Percentiles rank a stretch among this genome's conserved stretches.
phyloP scores from a whole-genome alignment of 805 yeast species.

The Starmerella etchellsii region DNA sequence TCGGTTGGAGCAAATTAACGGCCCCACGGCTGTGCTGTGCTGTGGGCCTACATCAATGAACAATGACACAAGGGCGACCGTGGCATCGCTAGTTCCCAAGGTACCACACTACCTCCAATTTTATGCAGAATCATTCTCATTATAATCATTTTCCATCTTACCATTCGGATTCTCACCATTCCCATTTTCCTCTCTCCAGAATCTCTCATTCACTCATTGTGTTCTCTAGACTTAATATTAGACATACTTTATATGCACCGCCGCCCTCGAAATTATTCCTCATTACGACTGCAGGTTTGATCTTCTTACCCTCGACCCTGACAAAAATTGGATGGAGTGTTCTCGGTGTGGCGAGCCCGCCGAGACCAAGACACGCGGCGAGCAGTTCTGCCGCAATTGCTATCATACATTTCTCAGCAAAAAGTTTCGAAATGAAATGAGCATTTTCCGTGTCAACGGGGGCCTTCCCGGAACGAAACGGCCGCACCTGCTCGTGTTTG shows the following conservation, averaged over 20 bases:
- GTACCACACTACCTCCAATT: constrained; percentile 44
- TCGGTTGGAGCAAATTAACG: constrained; percentile 29
- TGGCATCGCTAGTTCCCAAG: constrained; percentile 32
- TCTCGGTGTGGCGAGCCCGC: constrained; percentile 10
- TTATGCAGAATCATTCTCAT: constrained; percentile 38
- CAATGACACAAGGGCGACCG: constrained; percentile 41
- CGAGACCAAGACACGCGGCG: constrained; percentile 35
- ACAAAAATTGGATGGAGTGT: constrained; percentile 13
- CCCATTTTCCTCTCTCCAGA: too few species aligned
- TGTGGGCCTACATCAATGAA: constrained; percentile 55
- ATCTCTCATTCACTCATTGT: too few species aligned
- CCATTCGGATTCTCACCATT: too few species aligned
- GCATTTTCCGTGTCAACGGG: constrained; percentile 59
- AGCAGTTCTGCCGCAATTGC: constrained; percentile 50
- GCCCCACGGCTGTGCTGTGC: constrained; percentile 39
- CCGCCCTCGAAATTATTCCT: too few species aligned
- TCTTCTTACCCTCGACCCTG: too few species aligned
- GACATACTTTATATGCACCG: too few species aligned
- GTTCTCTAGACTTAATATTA: too few species aligned
- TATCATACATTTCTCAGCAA: constrained; percentile 60
- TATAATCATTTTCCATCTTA: too few species aligned
- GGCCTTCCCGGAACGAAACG: constrained; percentile 18
- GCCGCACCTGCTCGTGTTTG: constrained; percentile 28
- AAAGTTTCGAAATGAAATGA: constrained; percentile 75
- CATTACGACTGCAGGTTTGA: too few species aligned